Percentiles rank a stretch among this genome's conserved stretches.
phyloP scores from a whole-genome alignment of 139 green algal species.

The Haematococcus lacustris region DNA sequence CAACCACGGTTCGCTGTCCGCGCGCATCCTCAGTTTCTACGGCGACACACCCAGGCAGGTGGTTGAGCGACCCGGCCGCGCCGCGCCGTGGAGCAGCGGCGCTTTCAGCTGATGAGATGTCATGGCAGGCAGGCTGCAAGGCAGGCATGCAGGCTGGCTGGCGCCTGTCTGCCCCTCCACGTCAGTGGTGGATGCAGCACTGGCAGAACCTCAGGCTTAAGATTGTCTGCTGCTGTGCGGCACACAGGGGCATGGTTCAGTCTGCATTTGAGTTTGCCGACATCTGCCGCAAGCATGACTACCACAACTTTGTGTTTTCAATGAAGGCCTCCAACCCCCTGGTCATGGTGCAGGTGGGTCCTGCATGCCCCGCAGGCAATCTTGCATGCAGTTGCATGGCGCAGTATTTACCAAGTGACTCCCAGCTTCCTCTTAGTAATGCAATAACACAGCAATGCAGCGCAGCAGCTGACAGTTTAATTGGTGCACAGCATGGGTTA shows the following conservation, averaged over 20 bases:
- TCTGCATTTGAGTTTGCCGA: slow-evolving; percentile 94
- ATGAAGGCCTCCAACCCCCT: slow-evolving; percentile 99
- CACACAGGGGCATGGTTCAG: slow-evolving; percentile 82
- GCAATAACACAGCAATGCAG: too few species aligned
- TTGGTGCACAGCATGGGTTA: not conserved
- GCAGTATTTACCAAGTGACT: not conserved
- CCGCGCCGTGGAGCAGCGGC: not conserved
- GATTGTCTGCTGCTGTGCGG: too few species aligned
- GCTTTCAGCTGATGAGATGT: not conserved
- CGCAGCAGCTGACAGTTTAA: not conserved
- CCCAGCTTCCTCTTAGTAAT: too few species aligned
- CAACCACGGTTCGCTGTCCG: slow-evolving; percentile 95
- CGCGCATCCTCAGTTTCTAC: slow-evolving; percentile 94
- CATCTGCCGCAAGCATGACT: slow-evolving; percentile 94
- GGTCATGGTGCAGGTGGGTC: slow-evolving; percentile 79
- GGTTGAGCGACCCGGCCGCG: not conserved
- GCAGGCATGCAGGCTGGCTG: not conserved
- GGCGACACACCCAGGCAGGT: slow-evolving; percentile 69
- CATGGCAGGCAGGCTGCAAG: too few species aligned
- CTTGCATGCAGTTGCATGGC: not conserved
- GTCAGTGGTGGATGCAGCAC: too few species aligned
- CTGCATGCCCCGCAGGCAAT: not conserved
- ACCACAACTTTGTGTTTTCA: slow-evolving; percentile 99
- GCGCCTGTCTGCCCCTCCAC: too few species aligned
- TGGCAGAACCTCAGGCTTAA: too few species aligned